A percentile compares a stretch with the other conserved stretches of the same genome.
phyloP scores from a whole-genome alignment of 768 basidiomycete species.

The Trametes gibbosa region DNA sequence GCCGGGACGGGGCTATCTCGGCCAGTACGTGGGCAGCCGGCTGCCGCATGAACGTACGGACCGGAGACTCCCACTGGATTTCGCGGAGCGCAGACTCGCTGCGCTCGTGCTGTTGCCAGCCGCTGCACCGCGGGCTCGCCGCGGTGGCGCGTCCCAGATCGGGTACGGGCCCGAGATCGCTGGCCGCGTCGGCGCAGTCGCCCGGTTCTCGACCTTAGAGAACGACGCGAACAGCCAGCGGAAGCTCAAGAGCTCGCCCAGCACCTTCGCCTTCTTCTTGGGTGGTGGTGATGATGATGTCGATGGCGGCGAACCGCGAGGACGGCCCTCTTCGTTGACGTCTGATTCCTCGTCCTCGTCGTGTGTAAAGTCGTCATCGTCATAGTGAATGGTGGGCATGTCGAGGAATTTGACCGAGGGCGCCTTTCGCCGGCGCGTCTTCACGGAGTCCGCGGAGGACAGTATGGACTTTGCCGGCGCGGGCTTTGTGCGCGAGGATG shows the following conservation, averaged over 20 bases:
- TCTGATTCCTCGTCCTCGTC: constrained; percentile 4
- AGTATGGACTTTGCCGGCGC: constrained; percentile 59
- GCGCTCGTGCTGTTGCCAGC: constrained; percentile 18
- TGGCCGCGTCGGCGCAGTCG: constrained; percentile 22
- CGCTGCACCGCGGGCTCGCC: constrained; percentile 7
- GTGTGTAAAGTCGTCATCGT: constrained; percentile 23
- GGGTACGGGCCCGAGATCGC: constrained; percentile 35
- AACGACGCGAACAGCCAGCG: constrained; percentile 22
- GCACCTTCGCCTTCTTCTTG: constrained; percentile 19
- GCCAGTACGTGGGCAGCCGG: constrained; percentile 26
- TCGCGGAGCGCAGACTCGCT: constrained; percentile 27
- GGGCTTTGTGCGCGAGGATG: constrained; percentile 23
- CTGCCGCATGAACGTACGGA: constrained; percentile 29
- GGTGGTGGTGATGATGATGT: constrained; percentile 23
- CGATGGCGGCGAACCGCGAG: neutral
- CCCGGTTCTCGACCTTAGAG: constrained; percentile 5
- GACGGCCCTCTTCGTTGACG: neutral
- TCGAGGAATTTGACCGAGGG: constrained; percentile 71
- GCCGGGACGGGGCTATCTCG: constrained; percentile 12
- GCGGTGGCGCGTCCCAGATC: constrained; percentile 27
- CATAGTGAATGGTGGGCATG: constrained; percentile 58
- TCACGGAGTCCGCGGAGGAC: constrained; percentile 46
- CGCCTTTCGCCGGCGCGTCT: constrained; percentile 32
- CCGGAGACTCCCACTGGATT: constrained; percentile 26
- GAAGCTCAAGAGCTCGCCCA: constrained; percentile 21